Percentiles rank a stretch among this genome's conserved stretches.
These are phyloP conservation scores for Isatis tinctoria DNA, from an alignment of 345 rosid genomes.

Conservation along the genomic window DNA sequence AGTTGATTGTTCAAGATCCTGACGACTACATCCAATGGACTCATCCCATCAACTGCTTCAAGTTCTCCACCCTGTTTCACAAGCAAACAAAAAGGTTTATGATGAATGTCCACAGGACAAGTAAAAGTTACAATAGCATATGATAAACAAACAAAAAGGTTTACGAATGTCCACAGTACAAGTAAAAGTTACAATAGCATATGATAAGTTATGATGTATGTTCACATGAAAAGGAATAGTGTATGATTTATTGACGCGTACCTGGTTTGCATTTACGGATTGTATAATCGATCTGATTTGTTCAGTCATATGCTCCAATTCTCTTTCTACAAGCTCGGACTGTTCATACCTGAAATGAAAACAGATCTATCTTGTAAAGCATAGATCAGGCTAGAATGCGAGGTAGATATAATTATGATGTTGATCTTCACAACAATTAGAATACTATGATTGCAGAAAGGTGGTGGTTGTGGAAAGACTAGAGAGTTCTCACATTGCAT, in stretches of 20 bases:
- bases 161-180: not conserved
- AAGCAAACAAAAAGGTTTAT: slow-evolving; percentile 2
- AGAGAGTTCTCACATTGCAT: slow-evolving; percentile 76
- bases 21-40: slow-evolving; percentile 86
- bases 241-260: not conserved
- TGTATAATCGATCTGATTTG: slow-evolving; percentile 87
- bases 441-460: not conserved
- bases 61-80: slow-evolving; percentile 76
- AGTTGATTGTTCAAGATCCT: slow-evolving; percentile 93
- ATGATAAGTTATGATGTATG: not conserved
- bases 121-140: not conserved
- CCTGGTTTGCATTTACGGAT: slow-evolving; percentile 79
- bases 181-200: not conserved
- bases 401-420: not conserved
- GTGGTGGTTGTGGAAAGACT: not conserved
- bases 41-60: slow-evolving; percentile 71
- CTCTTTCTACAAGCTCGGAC: slow-evolving; percentile 85
- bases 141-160: not conserved
- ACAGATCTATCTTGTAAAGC: not conserved
- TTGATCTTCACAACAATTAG: not conserved
- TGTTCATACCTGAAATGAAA: slow-evolving; percentile 77
- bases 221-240: not conserved
- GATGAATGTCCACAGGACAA: not conserved
- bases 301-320: slow-evolving; percentile 88
- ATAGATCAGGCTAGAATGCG: not conserved